Base-by-base conservation (phyloP, 192 early-diverging fungal species). In the Mortierella alpina region DNA sequence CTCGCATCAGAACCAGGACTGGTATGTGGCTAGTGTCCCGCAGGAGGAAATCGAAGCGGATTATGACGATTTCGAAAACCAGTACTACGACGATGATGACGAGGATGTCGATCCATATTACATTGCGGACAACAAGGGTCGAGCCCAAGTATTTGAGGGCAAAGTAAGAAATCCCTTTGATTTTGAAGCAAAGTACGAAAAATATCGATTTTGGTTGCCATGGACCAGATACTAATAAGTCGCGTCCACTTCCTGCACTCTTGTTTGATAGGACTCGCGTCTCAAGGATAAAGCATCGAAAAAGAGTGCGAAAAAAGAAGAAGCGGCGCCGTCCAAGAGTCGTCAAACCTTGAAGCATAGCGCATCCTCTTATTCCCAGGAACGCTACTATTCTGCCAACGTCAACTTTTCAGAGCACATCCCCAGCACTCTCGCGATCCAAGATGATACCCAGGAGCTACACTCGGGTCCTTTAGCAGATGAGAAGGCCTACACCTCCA, bases 71-170 rank as follows among this genome's bases (percentile, higher is more conserved):
- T 47, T 31, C 58, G 50, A 68, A 10, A 53, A 67, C 5, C 59
- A 46, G 6, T 80, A 72, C 61, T 64, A 63, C 31, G 77, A 72
- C 18, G 60, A 68, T 15, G 65, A 80, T 17, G 77, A 80, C 1
- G 75, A 79, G 22, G 77, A 72, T 72, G 59, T 80, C 40, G 77
- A 80, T 68, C 77, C 77, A 23, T 80, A 63, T 18, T 80, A 80
- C 39, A 72, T 68, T 53, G 77, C 77, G 7, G 77, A 80, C 42
- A 80, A 59, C 47, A 80, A 80, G 41, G 77, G 77, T 59, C 77
- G 66, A 4, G 70, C 77, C 8, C 18, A 63, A 53, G 68, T 65
- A 44, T 64, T 58, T 55, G 64, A 68, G 45, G 70, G 58, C 10
- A 23, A 63, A 59, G 77, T 80, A 80, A 23, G 70, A 20, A 50